phyloP scores from a whole-genome alignment of 2,329 filamentous ascomycete species.

The Penicillium corylophilum region DNA sequence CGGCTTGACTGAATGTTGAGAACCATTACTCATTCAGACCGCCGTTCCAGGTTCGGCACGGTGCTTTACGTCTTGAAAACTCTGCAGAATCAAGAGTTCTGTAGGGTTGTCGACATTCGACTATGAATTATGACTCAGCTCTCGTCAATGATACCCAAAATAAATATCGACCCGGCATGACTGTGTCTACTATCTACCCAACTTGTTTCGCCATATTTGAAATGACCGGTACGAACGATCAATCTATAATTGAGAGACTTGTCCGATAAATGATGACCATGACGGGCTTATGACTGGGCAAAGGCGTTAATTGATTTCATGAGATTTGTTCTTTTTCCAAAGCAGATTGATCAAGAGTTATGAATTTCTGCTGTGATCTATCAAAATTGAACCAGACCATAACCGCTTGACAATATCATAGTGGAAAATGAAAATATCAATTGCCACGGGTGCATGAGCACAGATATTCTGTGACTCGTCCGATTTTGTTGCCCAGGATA shows the following conservation, averaged over 20 bases:
- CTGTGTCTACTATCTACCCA: not conserved
- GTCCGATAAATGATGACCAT: not conserved
- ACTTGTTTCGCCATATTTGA: not conserved
- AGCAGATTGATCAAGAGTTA: not conserved
- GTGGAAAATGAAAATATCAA: not conserved
- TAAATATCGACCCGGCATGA: not conserved
- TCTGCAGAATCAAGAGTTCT: not conserved
- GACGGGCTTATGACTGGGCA: not conserved
- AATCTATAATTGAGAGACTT: not conserved
- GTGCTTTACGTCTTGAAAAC: not conserved
- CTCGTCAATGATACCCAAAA: not conserved
- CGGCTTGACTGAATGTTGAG: no score
- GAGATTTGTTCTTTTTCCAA: not conserved
- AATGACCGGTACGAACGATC: no score
- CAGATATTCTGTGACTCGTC: not conserved
- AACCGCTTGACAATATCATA: not conserved
- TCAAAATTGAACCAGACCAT: not conserved
- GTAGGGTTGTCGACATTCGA: not conserved
- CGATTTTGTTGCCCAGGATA: not conserved
- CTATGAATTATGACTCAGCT: conserved; percentile 4
- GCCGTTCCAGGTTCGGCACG: not conserved
- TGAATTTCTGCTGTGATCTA: not conserved
- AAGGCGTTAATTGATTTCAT: not conserved
- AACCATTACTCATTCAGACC: no score
- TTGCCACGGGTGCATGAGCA: not conserved